A percentile compares a stretch with the other conserved stretches of the same genome.
Conservation (phyloP, 345 rosid species). For the Iberis pinnata region DNA sequence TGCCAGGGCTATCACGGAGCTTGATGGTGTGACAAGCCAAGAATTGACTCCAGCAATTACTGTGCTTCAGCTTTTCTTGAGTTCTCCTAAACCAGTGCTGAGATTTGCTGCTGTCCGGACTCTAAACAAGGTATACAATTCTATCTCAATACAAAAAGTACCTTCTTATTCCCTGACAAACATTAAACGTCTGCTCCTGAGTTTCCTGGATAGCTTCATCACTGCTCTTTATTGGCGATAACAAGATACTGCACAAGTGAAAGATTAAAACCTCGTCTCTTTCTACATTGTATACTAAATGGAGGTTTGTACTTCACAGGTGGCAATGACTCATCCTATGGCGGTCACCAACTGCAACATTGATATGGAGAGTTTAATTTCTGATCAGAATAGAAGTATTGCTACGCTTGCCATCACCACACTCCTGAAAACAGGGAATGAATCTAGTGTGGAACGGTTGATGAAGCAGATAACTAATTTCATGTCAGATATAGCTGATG, state of each 20-base stretch:
- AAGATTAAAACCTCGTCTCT: too few relatives aligned
- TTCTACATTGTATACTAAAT: slow-evolving; percentile 22
- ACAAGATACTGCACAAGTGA: slow-evolving; percentile 4
- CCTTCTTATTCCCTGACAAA: too few relatives aligned
- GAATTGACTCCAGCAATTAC: slow-evolving; percentile 97
- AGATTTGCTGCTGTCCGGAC: slow-evolving; percentile 99
- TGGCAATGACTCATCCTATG: slow-evolving; percentile 99
- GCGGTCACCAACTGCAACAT: slow-evolving; percentile 98
- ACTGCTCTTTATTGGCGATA: background rate
- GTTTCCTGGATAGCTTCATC: slow-evolving; percentile 6
- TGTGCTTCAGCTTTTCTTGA: slow-evolving; percentile 92
- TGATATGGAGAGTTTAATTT: slow-evolving; percentile 96
- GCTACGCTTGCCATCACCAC: slow-evolving; percentile 99
- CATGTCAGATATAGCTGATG: slow-evolving; percentile 98
- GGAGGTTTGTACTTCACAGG: slow-evolving; percentile 41
- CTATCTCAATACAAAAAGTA: slow-evolving; percentile 10
- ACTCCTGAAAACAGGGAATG: slow-evolving; percentile 94
- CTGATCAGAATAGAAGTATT: slow-evolving; percentile 97
- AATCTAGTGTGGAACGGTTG: slow-evolving; percentile 93
- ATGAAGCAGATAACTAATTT: slow-evolving; percentile 98
- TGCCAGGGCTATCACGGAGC: slow-evolving; percentile 99
- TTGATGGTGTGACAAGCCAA: slow-evolving; percentile 81
- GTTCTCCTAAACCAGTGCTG: slow-evolving; percentile 92
- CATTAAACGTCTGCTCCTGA: background rate
- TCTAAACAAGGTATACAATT: slow-evolving; percentile 63